Evolutionary conservation across 2,329 filamentous ascomycete genomes (phyloP).

Genomic region (Aspergillus sp.): DNA sequence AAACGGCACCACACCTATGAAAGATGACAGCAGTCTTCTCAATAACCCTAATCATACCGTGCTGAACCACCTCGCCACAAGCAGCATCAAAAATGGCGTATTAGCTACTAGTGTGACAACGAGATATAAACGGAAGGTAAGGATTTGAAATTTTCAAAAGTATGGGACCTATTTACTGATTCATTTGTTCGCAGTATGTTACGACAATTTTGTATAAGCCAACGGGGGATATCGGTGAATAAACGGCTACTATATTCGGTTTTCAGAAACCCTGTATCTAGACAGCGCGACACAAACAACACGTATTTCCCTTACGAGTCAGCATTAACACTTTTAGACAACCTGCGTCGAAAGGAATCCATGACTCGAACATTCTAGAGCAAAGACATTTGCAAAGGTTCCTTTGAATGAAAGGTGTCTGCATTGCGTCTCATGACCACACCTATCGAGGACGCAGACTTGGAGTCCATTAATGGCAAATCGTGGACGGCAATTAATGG

Average conservation of each 20-base stretch:
- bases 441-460: background rate
- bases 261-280: background rate
- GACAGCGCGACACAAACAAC: background rate
- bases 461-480: background rate
- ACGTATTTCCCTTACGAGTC: background rate
- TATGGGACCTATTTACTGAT: background rate
- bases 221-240: slow-evolving; percentile 51
- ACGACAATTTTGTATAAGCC: slow-evolving; percentile 98
- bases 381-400: background rate
- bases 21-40: slow-evolving; percentile 96
- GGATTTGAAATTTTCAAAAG: slow-evolving; percentile 1
- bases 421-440: background rate
- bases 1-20: slow-evolving; percentile 87
- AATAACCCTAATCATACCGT: slow-evolving; percentile 98
- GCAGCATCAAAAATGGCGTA: slow-evolving; percentile 95
- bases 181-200: slow-evolving; percentile 67
- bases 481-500: background rate
- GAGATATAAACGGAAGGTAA: slow-evolving; percentile 85
- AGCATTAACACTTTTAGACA: background rate
- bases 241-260: slow-evolving; percentile 14
- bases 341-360: background rate
- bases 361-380: background rate
- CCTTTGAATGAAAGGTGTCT: background rate
- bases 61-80: slow-evolving; percentile 92
- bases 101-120: slow-evolving; percentile 95